These are phyloP conservation scores for Dactylellina haptotyla DNA, from an alignment of 2,329 filamentous ascomycete species.

Conservation along the genomic window DNA sequence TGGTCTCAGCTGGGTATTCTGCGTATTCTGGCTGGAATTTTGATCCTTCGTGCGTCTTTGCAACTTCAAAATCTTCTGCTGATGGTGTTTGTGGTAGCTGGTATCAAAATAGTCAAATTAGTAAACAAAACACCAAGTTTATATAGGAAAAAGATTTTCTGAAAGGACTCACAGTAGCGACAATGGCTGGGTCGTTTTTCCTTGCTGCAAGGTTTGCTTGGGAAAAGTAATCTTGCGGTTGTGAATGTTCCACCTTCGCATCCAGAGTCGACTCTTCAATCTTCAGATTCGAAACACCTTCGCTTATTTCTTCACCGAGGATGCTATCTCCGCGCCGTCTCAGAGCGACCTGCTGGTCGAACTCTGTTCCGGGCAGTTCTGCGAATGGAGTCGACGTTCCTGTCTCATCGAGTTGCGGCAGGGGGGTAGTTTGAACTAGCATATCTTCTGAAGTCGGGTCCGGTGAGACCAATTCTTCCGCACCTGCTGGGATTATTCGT, in stretches of 20 bases:
- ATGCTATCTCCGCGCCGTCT: conserved; percentile 47
- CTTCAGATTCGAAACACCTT: conserved; percentile 26
- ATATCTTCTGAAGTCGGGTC: conserved; percentile 22
- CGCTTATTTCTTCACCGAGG: conserved; percentile 47
- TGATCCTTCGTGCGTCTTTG: conserved; percentile 31
- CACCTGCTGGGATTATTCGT: conserved; percentile 14
- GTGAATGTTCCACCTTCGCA: conserved; percentile 10
- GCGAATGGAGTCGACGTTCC: conserved; percentile 38
- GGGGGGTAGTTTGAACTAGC: conserved; percentile 26
- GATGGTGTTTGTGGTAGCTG: conserved; percentile 49
- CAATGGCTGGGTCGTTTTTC: conserved; percentile 38
- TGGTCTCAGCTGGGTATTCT: conserved; percentile 42
- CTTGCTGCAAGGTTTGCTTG: conserved; percentile 27
- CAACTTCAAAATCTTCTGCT: conserved; percentile 46
- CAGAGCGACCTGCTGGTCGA: conserved; percentile 50
- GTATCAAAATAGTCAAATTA: background rate
- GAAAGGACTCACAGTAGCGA: conserved; percentile 36
- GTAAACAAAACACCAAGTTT: background rate
- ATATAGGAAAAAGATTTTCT: background rate
- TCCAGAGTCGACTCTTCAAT: conserved; percentile 16
- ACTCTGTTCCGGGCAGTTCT: conserved; percentile 47
- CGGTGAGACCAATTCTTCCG: conserved; percentile 36
- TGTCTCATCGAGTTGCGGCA: background rate
- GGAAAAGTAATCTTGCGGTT: conserved; percentile 2
- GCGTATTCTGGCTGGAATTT: conserved; percentile 46